Percentiles rank a stretch among this genome's conserved stretches.
Evolutionary conservation across 805 yeast species (phyloP).

Genomic region (Yarrowia porcina): DNA sequence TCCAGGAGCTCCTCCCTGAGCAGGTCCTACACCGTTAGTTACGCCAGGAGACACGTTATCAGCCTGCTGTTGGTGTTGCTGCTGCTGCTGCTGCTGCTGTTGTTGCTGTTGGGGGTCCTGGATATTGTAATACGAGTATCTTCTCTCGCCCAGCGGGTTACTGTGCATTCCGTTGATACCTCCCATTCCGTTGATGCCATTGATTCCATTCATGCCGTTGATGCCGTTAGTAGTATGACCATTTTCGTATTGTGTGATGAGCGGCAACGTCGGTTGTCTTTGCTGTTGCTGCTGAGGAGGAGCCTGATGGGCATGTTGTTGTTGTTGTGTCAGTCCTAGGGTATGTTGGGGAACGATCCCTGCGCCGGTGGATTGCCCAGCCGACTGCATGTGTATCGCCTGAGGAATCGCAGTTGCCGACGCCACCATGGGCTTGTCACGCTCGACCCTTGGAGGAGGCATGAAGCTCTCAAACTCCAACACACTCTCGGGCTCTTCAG

Average conservation of each 20-base stretch:
- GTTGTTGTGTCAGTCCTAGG: background rate
- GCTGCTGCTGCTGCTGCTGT: background rate
- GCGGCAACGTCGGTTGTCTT: background rate
- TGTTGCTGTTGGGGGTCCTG: background rate
- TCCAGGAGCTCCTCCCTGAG: background rate
- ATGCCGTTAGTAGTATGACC: background rate
- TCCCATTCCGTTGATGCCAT: background rate
- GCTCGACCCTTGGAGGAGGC: slow-evolving; percentile 10
- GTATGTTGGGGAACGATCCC: background rate
- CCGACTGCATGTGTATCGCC: slow-evolving; percentile 15
- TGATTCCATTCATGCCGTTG: background rate
- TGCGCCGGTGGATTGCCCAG: background rate
- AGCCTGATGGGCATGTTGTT: background rate
- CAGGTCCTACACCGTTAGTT: background rate
- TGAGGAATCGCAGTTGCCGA: background rate
- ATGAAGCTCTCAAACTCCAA: slow-evolving; percentile 15
- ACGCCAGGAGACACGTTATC: background rate
- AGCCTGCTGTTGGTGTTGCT: background rate
- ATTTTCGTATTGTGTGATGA: background rate
- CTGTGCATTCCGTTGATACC: slow-evolving; percentile 19
- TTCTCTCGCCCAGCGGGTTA: background rate
- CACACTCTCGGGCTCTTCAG: slow-evolving; percentile 19
- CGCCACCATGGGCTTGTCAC: slow-evolving; percentile 1
- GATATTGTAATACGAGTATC: slow-evolving; percentile 1
- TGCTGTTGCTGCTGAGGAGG: background rate